Base-by-base conservation (phyloP, 108 stramenopile genomes). In the Schizochytrium sp. region DNA sequence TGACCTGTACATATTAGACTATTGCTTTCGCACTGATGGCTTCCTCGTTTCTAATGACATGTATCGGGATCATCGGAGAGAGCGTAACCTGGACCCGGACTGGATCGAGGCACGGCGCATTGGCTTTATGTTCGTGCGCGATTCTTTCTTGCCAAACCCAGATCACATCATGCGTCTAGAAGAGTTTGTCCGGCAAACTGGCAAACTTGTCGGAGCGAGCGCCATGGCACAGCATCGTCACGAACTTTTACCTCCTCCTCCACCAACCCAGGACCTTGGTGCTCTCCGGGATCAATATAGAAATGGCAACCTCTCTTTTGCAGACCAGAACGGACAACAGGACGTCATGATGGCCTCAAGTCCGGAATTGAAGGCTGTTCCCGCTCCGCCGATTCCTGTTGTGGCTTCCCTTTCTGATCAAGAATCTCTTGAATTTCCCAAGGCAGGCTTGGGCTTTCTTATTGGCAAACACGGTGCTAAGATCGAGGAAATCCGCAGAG, bases 81-180 rank as follows among this genome's bases (percentile, higher is more conserved):
- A 83, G 25, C 76, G 76, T 16, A 53, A 83, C 4, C 76, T 83
- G 6, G 76, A 83, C 1, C 51, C 51, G 6, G 51, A 83, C 51
- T 83, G 76, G 76, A 83, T 83, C 28, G 76, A 83, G 45, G 76
- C 45, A 45, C 76, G 76, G 10, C 76, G 76, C 48, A 34, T 83
- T 28, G 76, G 76, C 48, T 83, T 83, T 23, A 83, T 83, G 76
- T 83, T 83, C 3, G 76, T 83, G 76, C 19, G 76, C 2, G 51
- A 83, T 34, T 45, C 51, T 8, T 83, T 83, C 28, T 12, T 83
- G 6, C 76, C 76, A 83, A 83, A 83, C 76, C 76, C 76, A 12
- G 76, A 83, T 53, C 48, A 53, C 23, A 83, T 83, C 51, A 8
- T 53, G 48, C 76, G 76, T 45, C 51, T 83, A 3, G 76, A 83